Percentiles rank a stretch among this genome's conserved stretches.
Conservation (phyloP, 495 filamentous ascomycete genomes). For the Xylona heveae region DNA sequence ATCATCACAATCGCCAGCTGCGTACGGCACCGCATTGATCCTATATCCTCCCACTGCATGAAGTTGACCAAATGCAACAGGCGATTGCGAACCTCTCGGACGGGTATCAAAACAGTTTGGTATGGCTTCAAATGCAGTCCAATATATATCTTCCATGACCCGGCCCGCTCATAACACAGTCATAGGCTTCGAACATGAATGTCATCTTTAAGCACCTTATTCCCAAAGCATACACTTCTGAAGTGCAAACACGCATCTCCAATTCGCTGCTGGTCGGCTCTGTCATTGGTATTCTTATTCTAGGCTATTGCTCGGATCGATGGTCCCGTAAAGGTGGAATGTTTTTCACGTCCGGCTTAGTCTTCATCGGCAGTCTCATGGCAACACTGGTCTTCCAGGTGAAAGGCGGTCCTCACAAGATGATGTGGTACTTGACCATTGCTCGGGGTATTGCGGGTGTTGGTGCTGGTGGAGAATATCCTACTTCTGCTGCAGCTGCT, state of each 20-base stretch:
- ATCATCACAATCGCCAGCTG: too few relatives aligned
- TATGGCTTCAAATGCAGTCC: too few relatives aligned
- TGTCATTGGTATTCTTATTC: constrained; percentile 16
- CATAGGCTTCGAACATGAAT: too few relatives aligned
- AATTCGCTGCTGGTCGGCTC: constrained; percentile 17
- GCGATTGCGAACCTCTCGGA: constrained; percentile 21
- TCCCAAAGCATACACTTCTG: constrained; percentile 11
- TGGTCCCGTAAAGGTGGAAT: constrained; percentile 14
- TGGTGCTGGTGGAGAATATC: constrained; percentile 18
- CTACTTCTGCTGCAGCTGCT: constrained; percentile 16
- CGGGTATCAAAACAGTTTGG: constrained; percentile 16
- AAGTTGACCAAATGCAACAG: too few relatives aligned
- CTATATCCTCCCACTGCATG: too few relatives aligned
- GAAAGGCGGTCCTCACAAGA: constrained; percentile 14
- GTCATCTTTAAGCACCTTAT: constrained; percentile 19
- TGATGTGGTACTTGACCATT: constrained; percentile 19
- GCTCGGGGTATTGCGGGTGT: constrained; percentile 17
- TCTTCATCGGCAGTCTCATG: constrained; percentile 17
- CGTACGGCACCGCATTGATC: too few relatives aligned
- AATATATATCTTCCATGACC: too few relatives aligned
- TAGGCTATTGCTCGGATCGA: constrained; percentile 17
- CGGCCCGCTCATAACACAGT: too few relatives aligned
- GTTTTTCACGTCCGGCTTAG: constrained; percentile 16
- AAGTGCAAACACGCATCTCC: constrained; percentile 18
- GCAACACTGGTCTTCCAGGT: constrained; percentile 16